Evolutionary conservation across 768 basidiomycete species (phyloP), one percentile per base, ranked within the genome.

Genomic region (Cyathus striatus): DNA sequence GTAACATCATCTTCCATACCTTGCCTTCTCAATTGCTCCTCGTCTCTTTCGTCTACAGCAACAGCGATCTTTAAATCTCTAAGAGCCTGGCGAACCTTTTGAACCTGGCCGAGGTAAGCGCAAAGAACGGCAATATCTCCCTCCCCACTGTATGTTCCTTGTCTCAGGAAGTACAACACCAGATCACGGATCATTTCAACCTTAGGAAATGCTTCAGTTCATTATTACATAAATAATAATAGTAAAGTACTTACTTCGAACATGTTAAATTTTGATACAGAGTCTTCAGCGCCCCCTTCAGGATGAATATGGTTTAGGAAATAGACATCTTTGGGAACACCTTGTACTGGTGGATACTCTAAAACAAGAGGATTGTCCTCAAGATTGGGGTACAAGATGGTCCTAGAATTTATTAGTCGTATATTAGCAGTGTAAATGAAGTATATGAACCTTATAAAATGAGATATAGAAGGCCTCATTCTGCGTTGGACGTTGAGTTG

Each of bases 381-480:
- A 1, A 88, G 64, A 7, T 63, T 55, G 0, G 79, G 76, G 57
- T 88, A 88, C 1, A 87, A 65, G 1, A 79, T 80, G 3, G 69
- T 69, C 32, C 79, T 82, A 42, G 42, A 9, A 5, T 2, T 12
- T 13, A 13, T 13, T 32, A 12, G 17, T 32, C 2, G 30, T 32
- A 12, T 13, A 32, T 16, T 13, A 32, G 13, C 30, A 13, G 34
- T 16, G 45, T 38, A 20, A 46, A 18, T 26, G 40, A 23, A 18
- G 30, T 41, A 17, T 18, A 30, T 41, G 36, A 10, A 76, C 81
- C 81, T 59, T 45, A 83, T 74, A 5, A 86, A 61, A 24, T 72
- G 68, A 1, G 85, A 81, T 33, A 90, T 87, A 3, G 58, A 51
- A 0, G 86, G 86, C 4, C 83, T 68, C 88, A 90, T 90, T 12